Conservation (phyloP, 805 yeast genomes). For the Ascoidea tarda region DNA sequence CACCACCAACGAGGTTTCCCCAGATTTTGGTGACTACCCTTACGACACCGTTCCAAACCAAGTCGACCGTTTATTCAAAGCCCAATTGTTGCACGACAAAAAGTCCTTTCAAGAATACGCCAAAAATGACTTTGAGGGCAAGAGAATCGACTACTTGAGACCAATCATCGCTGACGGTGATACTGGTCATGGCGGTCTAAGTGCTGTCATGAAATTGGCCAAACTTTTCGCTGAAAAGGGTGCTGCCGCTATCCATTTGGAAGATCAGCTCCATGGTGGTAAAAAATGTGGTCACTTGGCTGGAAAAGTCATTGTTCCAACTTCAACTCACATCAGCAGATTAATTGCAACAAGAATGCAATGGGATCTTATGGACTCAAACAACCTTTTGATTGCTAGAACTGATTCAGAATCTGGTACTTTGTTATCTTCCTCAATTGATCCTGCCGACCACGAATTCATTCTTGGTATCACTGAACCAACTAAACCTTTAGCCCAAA, state of each 20-base stretch:
- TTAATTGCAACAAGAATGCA: conserved; percentile 44
- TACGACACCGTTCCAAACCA: conserved; percentile 59
- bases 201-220: conserved; percentile 50
- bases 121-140: conserved; percentile 11
- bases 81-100: conserved; percentile 43
- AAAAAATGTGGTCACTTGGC: conserved; percentile 53
- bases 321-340: conserved; percentile 39
- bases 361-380: conserved; percentile 50
- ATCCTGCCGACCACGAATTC: conserved; percentile 42
- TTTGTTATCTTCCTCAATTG: conserved; percentile 34
- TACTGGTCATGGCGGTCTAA: conserved; percentile 52
- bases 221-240: conserved; percentile 54
- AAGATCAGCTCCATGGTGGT: conserved; percentile 52
- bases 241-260: conserved; percentile 53
- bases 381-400: conserved; percentile 44
- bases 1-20: conserved; percentile 47
- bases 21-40: conserved; percentile 59
- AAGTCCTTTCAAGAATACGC: conserved; percentile 29
- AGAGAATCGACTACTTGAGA: conserved; percentile 33
- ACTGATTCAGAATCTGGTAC: conserved; percentile 45
- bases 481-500: conserved; percentile 29
- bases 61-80: conserved; percentile 42
- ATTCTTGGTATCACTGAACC: conserved; percentile 32
- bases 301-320: conserved; percentile 49
- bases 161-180: conserved; percentile 59